Conservation (phyloP, 176 grass and related monocot species). For the Ampelocalamus luodianensis region DNA sequence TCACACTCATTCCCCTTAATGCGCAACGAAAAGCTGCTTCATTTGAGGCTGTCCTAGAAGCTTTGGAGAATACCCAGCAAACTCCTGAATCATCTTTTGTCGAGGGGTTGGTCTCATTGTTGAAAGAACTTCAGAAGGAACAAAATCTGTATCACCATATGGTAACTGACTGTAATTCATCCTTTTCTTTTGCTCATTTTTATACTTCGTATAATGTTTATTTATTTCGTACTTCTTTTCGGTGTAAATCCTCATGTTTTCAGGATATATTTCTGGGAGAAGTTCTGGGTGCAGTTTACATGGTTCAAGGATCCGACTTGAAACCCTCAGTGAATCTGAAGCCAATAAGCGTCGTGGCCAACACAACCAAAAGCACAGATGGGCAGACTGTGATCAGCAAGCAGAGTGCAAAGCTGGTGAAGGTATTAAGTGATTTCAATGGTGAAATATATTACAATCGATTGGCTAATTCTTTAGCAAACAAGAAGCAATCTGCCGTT, state of each 20-base stretch:
- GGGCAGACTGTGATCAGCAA: slow-evolving; percentile 51
- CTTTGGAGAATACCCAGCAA: slow-evolving; percentile 39
- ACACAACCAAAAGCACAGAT: slow-evolving; percentile 36
- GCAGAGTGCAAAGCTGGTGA: slow-evolving; percentile 41
- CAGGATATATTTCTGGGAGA: slow-evolving; percentile 76
- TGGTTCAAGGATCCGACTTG: slow-evolving; percentile 49
- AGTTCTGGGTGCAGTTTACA: slow-evolving; percentile 71
- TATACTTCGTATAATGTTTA: not conserved
- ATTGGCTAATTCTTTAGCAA: slow-evolving; percentile 58
- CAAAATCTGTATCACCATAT: slow-evolving; percentile 65
- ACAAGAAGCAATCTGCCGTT: slow-evolving; percentile 54
- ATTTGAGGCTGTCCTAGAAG: slow-evolving; percentile 47
- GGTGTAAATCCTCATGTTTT: not conserved
- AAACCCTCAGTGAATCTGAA: slow-evolving; percentile 40
- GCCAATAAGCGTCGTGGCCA: slow-evolving; percentile 42
- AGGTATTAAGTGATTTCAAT: slow-evolving; percentile 55
- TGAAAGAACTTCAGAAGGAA: slow-evolving; percentile 60
- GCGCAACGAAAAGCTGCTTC: slow-evolving; percentile 63
- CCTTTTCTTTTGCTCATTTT: not conserved
- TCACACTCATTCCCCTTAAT: slow-evolving; percentile 69
- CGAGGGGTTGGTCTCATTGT: slow-evolving; percentile 51
- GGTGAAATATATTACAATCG: slow-evolving; percentile 45
- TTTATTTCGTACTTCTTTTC: not conserved
- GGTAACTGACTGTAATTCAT: slow-evolving; percentile 48
- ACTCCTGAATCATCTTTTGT: slow-evolving; percentile 75